Base-by-base conservation (phyloP, 805 yeast species). In the Starmerella bombicola region DNA sequence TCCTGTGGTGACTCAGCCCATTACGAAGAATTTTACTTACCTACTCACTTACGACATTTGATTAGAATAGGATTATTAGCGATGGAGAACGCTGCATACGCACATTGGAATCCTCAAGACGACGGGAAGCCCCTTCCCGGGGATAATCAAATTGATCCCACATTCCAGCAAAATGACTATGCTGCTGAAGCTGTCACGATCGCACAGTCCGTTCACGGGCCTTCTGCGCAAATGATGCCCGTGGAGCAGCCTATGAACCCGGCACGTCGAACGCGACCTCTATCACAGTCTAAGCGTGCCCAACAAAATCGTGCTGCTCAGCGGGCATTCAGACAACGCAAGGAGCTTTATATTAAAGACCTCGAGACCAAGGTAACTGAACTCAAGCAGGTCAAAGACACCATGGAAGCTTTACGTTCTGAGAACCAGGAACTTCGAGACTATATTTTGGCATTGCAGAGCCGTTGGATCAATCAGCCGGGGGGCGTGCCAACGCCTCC, bases 231-330 rank as follows among this genome's bases (percentile, higher is more conserved):
- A 43, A 38, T 41, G 45, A 40, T 53, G 41, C 51, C 54, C 19
- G 57, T 53, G 26, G 55, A 53, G 24, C 56, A 52, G 54, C 57
- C 56, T 10, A 47, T 53, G 55, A 46, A 42, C 30, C 46, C 51
- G 37, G 37, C 47, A 44, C 51, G 57, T 26, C 52, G 53, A 37
- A 42, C 68, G 31, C 59, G 72, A 41, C 68, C 70, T 15, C 62
- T 78, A 32, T 69, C 76, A 18, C 70, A 68, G 42, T 74, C 91
- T 30, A 83, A 82, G 59, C 74, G 96, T 48, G 95, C 95, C 1
- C 85, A 79, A 7, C 96, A 86, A 62, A 86, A 86, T 65, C 68
- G 96, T 55, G 77, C 74, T 46, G 95, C 96, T 4, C 96, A 86
- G 63, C 74, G 82, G 51, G 94, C 95, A 7, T 86, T 85, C 63